Evolutionary conservation across 306 rosid species (phyloP).

Genomic region (Cucumis melo): DNA sequence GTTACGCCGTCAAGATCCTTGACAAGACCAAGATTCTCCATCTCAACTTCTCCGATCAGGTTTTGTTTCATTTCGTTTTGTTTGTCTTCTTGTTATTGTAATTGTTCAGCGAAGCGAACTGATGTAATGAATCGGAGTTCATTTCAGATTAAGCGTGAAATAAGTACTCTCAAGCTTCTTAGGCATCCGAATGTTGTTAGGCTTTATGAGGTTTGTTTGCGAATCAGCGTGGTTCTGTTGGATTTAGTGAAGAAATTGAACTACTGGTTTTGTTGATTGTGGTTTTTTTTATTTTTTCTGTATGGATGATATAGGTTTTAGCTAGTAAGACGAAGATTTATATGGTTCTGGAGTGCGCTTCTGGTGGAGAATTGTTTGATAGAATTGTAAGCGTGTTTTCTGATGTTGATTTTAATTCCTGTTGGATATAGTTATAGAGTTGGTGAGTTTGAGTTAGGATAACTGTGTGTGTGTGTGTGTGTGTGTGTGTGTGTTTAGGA

Average conservation of each 20-base stretch:
- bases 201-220: constrained; percentile 53
- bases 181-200: constrained; percentile 78
- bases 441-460: not conserved
- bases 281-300: not conserved
- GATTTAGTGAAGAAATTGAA: not conserved
- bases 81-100: not conserved
- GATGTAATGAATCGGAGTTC: not conserved
- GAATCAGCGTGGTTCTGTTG: not conserved
- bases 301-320: constrained; percentile 33
- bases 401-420: not conserved
- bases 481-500: constrained; percentile 48
- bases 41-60: constrained; percentile 70
- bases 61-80: not conserved
- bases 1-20: constrained; percentile 63
- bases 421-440: not conserved
- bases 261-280: not conserved
- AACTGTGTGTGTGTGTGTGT: not conserved
- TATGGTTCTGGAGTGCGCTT: constrained; percentile 79
- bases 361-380: constrained; percentile 78
- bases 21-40: constrained; percentile 46
- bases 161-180: constrained; percentile 65
- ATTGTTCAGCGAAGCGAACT: not conserved
- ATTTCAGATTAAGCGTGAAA: constrained; percentile 89
- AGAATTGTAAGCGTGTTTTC: constrained; percentile 42
- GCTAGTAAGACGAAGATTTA: constrained; percentile 90